Percentiles rank a stretch among this genome's conserved stretches.
phyloP scores from a whole-genome alignment of 768 basidiomycete genomes.

The Sporobolomyces phaffii region DNA sequence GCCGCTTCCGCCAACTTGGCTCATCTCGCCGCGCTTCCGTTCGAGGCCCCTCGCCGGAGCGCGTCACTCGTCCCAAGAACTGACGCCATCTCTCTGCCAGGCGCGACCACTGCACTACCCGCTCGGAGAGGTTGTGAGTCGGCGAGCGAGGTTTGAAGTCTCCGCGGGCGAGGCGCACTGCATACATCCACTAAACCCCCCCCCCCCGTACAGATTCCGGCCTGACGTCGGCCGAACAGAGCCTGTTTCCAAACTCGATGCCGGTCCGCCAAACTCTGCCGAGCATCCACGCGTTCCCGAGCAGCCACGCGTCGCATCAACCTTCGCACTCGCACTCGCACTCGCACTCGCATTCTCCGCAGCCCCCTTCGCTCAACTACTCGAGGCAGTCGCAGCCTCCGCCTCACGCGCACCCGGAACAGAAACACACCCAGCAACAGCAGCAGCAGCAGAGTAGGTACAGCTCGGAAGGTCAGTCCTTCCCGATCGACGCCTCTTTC shows the following conservation, averaged over 20 bases:
- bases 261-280: conserved; percentile 21
- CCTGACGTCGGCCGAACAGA: conserved; percentile 5
- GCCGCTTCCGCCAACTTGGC: too few species aligned
- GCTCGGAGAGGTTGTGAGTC: background rate
- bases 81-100: too few species aligned
- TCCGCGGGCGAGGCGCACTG: background rate
- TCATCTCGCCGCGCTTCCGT: too few species aligned
- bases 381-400: background rate
- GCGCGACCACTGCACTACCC: background rate
- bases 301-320: background rate
- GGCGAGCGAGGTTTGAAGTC: too few species aligned
- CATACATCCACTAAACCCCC: background rate
- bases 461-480: conserved; percentile 1
- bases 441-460: conserved; percentile 1
- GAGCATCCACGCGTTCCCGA: conserved; percentile 24
- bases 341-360: background rate
- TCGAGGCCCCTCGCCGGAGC: too few species aligned
- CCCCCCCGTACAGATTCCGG: background rate
- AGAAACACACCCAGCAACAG: background rate
- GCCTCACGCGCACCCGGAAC: too few species aligned
- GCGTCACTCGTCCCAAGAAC: too few species aligned
- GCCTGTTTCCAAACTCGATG: conserved; percentile 24
- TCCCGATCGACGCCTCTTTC: background rate
- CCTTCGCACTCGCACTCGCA: too few species aligned
- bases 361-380: conserved; percentile 4